Percentiles rank a stretch among this genome's conserved stretches.
phyloP scores from a whole-genome alignment of 352 stramenopile genomes.

The Globisporangium sylvaticum region DNA sequence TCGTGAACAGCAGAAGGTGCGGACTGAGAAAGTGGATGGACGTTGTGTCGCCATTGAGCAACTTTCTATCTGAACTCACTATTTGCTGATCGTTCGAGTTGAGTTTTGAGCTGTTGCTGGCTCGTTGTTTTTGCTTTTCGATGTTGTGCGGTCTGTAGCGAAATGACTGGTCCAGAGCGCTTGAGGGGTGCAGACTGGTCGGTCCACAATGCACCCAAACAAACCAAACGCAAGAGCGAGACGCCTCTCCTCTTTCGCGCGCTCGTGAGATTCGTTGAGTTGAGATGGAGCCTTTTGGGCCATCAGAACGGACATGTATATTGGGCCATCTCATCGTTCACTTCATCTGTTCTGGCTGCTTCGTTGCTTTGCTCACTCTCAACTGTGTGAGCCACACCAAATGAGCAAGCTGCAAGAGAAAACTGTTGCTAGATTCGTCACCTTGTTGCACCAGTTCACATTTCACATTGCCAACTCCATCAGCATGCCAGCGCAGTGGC shows the following conservation, averaged over 20 bases:
- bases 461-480: not conserved
- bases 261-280: not conserved
- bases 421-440: not conserved
- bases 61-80: not conserved
- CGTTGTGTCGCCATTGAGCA: not conserved
- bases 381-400: not conserved
- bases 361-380: not conserved
- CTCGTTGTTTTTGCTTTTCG: not conserved
- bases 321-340: not conserved
- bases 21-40: not conserved
- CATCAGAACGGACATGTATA: not conserved
- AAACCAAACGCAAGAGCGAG: not conserved
- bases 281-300: not conserved
- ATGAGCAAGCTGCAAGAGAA: not conserved
- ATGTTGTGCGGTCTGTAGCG: not conserved
- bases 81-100: not conserved
- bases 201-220: not conserved
- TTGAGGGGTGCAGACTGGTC: not conserved
- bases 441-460: not conserved
- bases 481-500: not conserved
- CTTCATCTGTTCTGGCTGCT: not conserved
- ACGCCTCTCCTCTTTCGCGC: not conserved
- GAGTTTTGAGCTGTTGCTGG: not conserved
- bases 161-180: not conserved
- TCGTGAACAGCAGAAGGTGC: not conserved